phyloP scores from a whole-genome alignment of 345 rosid genomes.

The Boechera retrofracta region DNA sequence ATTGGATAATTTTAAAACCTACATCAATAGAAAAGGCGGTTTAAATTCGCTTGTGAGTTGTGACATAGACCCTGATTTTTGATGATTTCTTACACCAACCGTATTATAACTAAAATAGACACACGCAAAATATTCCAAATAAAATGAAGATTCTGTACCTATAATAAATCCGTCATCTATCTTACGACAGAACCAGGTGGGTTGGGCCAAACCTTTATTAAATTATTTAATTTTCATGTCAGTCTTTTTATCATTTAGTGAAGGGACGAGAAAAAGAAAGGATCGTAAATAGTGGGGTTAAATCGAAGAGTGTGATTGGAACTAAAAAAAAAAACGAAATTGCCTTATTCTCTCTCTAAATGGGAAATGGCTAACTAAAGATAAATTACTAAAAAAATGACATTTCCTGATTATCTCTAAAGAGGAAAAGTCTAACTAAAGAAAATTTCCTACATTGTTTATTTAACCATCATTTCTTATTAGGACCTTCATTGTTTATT shows the following conservation, averaged over 20 bases:
- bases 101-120: too few relatives aligned
- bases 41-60: too few relatives aligned
- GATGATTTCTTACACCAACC: too few relatives aligned
- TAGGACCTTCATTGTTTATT: constrained; percentile 8
- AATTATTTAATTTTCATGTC: neutral
- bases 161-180: neutral
- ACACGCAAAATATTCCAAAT: too few relatives aligned
- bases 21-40: too few relatives aligned
- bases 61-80: too few relatives aligned
- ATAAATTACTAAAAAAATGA: neutral
- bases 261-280: constrained; percentile 3
- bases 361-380: neutral
- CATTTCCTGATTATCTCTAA: neutral
- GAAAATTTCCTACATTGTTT: neutral
- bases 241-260: constrained; percentile 23
- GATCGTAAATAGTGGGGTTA: constrained; percentile 37
- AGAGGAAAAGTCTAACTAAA: neutral
- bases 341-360: neutral
- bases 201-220: constrained; percentile 32
- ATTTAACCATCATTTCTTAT: neutral
- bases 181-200: constrained; percentile 37
- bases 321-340: neutral
- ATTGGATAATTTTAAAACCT: too few relatives aligned
- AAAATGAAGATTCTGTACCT: too few relatives aligned
- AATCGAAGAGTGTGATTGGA: constrained; percentile 31